These are phyloP conservation scores for Pichia membranifaciens DNA, from an alignment of 805 yeast species.

Conservation along the genomic window DNA sequence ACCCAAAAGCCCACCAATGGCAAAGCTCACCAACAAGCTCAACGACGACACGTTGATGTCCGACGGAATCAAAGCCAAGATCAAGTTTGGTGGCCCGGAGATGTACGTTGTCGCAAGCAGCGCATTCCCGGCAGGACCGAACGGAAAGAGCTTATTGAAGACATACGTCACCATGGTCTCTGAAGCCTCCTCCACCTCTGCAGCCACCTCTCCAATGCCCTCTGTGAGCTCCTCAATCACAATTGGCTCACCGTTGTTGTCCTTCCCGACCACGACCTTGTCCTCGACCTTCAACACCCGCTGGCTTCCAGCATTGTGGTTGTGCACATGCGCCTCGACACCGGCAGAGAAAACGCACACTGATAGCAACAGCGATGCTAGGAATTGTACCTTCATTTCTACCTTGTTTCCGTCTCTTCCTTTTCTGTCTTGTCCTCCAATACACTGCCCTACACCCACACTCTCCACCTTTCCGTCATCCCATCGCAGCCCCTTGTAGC, in stretches of 20 bases:
- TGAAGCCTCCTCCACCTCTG: neutral
- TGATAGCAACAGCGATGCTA: too few relatives aligned
- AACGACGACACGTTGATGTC: constrained; percentile 45
- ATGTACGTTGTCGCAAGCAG: constrained; percentile 58
- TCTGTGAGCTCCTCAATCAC: too few relatives aligned
- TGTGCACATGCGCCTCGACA: neutral
- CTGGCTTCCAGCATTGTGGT: neutral
- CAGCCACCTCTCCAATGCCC: neutral
- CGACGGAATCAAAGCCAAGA: constrained; percentile 53
- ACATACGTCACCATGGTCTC: constrained; percentile 27
- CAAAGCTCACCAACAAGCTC: constrained; percentile 58
- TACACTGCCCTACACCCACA: too few relatives aligned
- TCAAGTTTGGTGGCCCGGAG: constrained; percentile 57
- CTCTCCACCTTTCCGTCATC: too few relatives aligned
- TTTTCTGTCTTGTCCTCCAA: too few relatives aligned
- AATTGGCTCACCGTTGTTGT: too few relatives aligned
- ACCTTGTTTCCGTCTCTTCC: too few relatives aligned
- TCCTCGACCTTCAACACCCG: neutral
- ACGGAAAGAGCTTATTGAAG: constrained; percentile 42
- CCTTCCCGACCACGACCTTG: neutral
- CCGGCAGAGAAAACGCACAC: neutral
- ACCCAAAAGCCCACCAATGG: constrained; percentile 71
- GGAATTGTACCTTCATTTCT: too few relatives aligned
- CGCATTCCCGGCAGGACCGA: constrained; percentile 57
- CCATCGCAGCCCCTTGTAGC: too few relatives aligned